Percentiles rank a stretch among this genome's conserved stretches.
Evolutionary conservation across 345 rosid species (phyloP).

Genomic region (Rhodomyrtus tomentosa): DNA sequence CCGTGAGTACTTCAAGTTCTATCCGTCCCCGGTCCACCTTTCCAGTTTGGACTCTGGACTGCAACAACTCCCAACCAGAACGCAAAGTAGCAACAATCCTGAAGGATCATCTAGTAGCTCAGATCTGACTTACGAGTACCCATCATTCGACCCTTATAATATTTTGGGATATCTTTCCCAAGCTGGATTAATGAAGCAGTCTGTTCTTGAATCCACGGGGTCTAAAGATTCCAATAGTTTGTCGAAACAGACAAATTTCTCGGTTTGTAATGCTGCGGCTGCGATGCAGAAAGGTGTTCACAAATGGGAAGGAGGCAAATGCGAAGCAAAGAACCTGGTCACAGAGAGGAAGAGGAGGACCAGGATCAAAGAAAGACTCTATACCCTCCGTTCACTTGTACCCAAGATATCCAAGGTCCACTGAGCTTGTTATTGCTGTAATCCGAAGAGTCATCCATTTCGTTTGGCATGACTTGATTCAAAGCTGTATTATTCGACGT

Average conservation of each 20-base stretch:
- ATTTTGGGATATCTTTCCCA: constrained; percentile 3
- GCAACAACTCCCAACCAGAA: constrained; percentile 5
- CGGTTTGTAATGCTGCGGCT: constrained; percentile 2
- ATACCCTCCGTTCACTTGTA: constrained; percentile 48
- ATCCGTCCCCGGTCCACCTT: constrained; percentile 1
- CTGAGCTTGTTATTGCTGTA: neutral
- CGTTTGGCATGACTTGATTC: neutral
- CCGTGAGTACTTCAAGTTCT: constrained; percentile 9
- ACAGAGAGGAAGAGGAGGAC: constrained; percentile 74
- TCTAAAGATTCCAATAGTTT: constrained; percentile 7
- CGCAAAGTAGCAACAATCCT: constrained; percentile 13
- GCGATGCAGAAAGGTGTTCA: constrained; percentile 6
- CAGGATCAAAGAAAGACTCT: constrained; percentile 42
- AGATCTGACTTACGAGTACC: constrained; percentile 20
- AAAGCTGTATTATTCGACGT: neutral
- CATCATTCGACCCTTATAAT: neutral
- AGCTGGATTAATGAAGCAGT: constrained; percentile 8
- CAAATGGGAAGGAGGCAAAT: constrained; percentile 17
- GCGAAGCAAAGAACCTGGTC: constrained; percentile 61
- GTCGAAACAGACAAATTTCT: constrained; percentile 8
- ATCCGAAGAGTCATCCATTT: neutral
- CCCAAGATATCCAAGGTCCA: constrained; percentile 81
- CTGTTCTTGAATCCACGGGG: neutral
- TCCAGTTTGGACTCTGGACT: constrained; percentile 4
- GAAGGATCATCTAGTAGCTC: constrained; percentile 46